Evolutionary conservation across 371 early-diverging fungal genomes (phyloP).

Genomic region (Apophysomyces sp.): DNA sequence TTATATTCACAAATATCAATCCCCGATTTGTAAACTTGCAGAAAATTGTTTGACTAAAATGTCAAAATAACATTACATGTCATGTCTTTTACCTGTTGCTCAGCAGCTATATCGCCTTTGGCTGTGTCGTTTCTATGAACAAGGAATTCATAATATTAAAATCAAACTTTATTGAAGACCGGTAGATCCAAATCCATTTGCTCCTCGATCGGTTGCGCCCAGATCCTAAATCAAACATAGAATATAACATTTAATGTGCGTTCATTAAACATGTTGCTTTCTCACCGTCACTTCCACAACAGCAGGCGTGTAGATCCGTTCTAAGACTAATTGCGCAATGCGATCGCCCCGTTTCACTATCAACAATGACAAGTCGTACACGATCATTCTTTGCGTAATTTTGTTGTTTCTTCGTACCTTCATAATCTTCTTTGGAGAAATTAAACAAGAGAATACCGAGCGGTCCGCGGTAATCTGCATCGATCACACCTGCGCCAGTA

Average conservation of each 20-base stretch:
- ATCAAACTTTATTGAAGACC: conserved; percentile 53
- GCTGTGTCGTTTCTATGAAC: background rate
- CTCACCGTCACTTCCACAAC: conserved; percentile 75
- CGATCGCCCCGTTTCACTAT: conserved; percentile 90
- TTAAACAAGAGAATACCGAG: conserved; percentile 91
- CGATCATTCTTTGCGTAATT: no score
- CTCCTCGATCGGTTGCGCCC: conserved; percentile 83
- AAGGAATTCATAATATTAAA: background rate
- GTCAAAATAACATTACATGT: no score
- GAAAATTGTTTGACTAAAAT: no score
- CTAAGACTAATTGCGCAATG: conserved; percentile 96
- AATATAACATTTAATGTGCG: background rate
- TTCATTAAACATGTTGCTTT: background rate
- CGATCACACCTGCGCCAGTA: conserved; percentile 96
- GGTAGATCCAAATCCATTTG: conserved; percentile 93
- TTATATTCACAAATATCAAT: no score
- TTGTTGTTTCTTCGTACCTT: conserved; percentile 83
- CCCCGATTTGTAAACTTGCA: no score
- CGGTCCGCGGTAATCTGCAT: conserved; percentile 89
- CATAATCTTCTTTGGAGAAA: conserved; percentile 77
- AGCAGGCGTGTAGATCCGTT: conserved; percentile 80
- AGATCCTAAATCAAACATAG: conserved; percentile 43
- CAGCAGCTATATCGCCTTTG: no score
- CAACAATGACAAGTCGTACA: background rate
- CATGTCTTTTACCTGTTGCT: no score